Conservation (phyloP, 805 yeast species). For the Ogataea paradorogensis region DNA sequence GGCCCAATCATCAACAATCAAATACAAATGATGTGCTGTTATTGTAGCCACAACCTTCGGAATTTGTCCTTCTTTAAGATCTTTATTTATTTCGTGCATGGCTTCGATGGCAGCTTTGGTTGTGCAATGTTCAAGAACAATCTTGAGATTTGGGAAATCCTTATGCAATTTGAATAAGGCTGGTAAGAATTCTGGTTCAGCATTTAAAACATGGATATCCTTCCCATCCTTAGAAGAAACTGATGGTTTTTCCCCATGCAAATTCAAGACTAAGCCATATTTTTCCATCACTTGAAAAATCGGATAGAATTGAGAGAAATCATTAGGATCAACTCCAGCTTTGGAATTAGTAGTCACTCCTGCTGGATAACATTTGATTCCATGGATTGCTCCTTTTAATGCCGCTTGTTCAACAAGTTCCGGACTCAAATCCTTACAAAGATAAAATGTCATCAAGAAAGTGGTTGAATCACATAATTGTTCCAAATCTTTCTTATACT, state of each 20-base stretch:
- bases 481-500: constrained; percentile 65
- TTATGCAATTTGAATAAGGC: constrained; percentile 73
- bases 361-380: constrained; percentile 97
- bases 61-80: constrained; percentile 28
- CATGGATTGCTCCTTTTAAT: constrained; percentile 60
- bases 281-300: constrained; percentile 85
- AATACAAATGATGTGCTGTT: constrained; percentile 89
- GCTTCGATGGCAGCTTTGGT: constrained; percentile 83
- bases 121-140: constrained; percentile 93
- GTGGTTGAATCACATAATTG: constrained; percentile 75
- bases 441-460: constrained; percentile 86
- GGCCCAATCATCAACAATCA: constrained; percentile 94
- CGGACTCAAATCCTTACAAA: constrained; percentile 78
- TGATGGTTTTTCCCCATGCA: constrained; percentile 95
- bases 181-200: constrained; percentile 90
- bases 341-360: constrained; percentile 98
- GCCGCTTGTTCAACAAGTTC: constrained; percentile 82
- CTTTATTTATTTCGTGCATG: constrained; percentile 60
- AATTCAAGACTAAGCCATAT: constrained; percentile 71
- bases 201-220: constrained; percentile 87
- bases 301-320: constrained; percentile 85
- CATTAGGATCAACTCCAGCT: constrained; percentile 91
- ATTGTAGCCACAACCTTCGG: constrained; percentile 84
- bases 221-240: constrained; percentile 37
- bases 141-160: constrained; percentile 83